Evolutionary conservation across 75 land plant genomes (phyloP), one percentile per base, ranked within the genome.

Genomic region (Pinus taeda): DNA sequence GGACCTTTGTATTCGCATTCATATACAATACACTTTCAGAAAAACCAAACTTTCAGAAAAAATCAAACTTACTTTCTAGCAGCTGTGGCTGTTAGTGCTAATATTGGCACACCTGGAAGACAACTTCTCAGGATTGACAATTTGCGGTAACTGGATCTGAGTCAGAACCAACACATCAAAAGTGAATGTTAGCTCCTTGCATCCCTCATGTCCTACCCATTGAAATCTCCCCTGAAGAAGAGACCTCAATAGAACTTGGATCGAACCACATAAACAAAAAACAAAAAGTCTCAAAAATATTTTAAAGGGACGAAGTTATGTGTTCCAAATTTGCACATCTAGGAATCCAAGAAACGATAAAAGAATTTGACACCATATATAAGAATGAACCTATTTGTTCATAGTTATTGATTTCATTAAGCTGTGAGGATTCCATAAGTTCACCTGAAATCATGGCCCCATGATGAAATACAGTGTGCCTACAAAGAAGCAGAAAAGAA

Each of bases 391-490:
- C 20, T 33, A 7, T 65, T 12, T 45, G 71, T 33, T 6, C 61
- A 22, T 37, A 76, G 7, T 39, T 33, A 59, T 61, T 22, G 42
- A 33, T 66, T 33, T 66, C 36, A 69, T 62, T 20, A 39, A 69
- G 72, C 53, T 69, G 22, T 42, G 42, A 65, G 3, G 20, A 9
- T 37, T 69, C 72, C 15, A 69, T 42, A 20, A 37, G n/a, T 8
- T 42, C 22, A 95, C 98, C 98, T 95, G 86, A 95, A 95, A 78
- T 95, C 98, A 85, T 95, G 98, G 55, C 98, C 96, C 98, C 98
- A 93, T 56, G 96, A 74, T 71, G 98, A 95, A 63, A 95, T 89
- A 84, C 96, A 95, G 74, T 95, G 98, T 55, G 98, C 98, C 98
- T 95, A 82, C 74, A n/a, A 59, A 76, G 29, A 69, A 15, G n/a